phyloP scores from a whole-genome alignment of 805 yeast species.

The Saccharomycopsis sp. region DNA sequence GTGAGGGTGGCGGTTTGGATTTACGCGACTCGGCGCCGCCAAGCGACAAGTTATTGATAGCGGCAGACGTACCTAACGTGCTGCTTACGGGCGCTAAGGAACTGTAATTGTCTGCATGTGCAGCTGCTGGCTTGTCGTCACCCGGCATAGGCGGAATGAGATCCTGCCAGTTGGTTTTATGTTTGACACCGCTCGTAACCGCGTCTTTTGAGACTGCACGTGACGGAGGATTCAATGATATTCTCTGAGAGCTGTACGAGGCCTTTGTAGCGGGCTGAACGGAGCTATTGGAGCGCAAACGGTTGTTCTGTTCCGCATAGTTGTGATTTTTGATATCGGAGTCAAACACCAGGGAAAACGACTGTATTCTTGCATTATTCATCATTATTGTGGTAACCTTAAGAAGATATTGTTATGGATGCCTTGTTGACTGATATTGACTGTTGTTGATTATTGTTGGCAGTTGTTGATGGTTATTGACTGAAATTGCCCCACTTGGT shows the following conservation, averaged over 20 bases:
- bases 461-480: too few relatives aligned
- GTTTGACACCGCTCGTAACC: neutral
- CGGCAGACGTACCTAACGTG: neutral
- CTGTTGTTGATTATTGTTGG: too few relatives aligned
- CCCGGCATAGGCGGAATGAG: conserved; percentile 28
- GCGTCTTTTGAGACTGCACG: neutral
- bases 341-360: conserved; percentile 10
- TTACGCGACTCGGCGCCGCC: conserved; percentile 1
- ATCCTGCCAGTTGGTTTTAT: conserved; percentile 24
- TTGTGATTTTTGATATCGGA: conserved; percentile 18
- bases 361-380: conserved; percentile 12
- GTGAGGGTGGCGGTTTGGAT: conserved; percentile 12
- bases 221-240: neutral
- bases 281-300: neutral
- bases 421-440: too few relatives aligned
- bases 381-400: conserved; percentile 10
- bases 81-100: neutral
- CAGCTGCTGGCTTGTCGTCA: neutral
- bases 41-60: neutral
- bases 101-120: conserved; percentile 1
- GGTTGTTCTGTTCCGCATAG: conserved; percentile 10
- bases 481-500: too few relatives aligned
- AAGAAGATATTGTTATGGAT: too few relatives aligned
- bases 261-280: neutral
- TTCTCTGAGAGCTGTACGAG: neutral